These are phyloP conservation scores for Apiotrichum montevideense DNA, from an alignment of 1,284 basidiomycete genomes.

Conservation along the genomic window DNA sequence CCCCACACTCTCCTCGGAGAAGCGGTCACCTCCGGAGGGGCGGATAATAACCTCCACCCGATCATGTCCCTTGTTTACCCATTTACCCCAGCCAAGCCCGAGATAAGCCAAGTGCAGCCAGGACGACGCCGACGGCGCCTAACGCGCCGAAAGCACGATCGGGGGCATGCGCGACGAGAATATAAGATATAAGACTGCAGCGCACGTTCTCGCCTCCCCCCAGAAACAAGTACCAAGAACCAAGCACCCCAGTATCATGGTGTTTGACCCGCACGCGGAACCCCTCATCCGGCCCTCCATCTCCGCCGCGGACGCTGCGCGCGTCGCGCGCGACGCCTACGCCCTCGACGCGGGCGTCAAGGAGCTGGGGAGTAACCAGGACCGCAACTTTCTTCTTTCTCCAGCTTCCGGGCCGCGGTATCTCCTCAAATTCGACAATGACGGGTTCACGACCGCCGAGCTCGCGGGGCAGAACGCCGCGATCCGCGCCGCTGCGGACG, in stretches of 20 bases:
- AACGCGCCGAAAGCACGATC: too few relatives aligned
- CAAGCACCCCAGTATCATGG: not conserved
- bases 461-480: constrained; percentile 11
- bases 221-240: too few relatives aligned
- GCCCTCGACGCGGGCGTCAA: constrained; percentile 1
- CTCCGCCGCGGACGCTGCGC: not conserved
- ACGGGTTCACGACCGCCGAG: constrained; percentile 3
- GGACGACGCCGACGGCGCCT: too few relatives aligned
- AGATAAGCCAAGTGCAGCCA: too few relatives aligned
- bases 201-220: too few relatives aligned
- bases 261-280: constrained; percentile 9
- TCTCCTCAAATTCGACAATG: constrained; percentile 16
- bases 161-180: too few relatives aligned
- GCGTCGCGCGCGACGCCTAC: constrained; percentile 1
- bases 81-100: too few relatives aligned
- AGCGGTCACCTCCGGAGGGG: too few relatives aligned
- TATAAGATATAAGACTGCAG: too few relatives aligned
- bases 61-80: too few relatives aligned
- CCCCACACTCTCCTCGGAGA: too few relatives aligned
- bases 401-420: not conserved
- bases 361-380: constrained; percentile 15
- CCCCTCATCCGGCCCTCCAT: constrained; percentile 4
- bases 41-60: too few relatives aligned
- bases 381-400: constrained; percentile 9
- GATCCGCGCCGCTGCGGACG: not conserved